These are phyloP conservation scores for Populus hybrid DNA, from an alignment of 441 rosid genomes.

Conservation along the genomic window DNA sequence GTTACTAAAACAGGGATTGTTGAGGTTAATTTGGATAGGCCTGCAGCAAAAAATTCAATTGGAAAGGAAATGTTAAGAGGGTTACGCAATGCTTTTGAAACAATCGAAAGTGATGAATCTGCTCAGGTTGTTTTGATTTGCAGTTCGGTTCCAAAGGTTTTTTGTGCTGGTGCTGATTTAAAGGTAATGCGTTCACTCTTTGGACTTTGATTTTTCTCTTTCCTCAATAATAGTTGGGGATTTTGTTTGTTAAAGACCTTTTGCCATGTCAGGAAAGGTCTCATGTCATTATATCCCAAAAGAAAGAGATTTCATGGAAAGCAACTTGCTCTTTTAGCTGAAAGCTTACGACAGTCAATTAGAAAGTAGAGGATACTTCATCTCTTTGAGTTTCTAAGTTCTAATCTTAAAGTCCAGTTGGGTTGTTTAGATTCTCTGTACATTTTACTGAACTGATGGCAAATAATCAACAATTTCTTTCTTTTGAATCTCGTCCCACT, in stretches of 20 bases:
- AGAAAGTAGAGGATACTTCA: not conserved
- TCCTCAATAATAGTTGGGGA: not conserved
- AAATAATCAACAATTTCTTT: not conserved
- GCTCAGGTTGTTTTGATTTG: slow-evolving; percentile 64
- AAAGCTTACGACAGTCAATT: not conserved
- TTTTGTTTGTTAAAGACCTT: not conserved
- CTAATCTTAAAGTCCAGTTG: not conserved
- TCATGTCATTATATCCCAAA: not conserved
- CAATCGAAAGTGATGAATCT: slow-evolving; percentile 48
- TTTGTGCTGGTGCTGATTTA: slow-evolving; percentile 95
- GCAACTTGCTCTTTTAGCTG: not conserved
- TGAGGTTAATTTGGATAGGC: slow-evolving; percentile 73
- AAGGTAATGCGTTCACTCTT: slow-evolving; percentile 44
- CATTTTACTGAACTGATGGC: not conserved
- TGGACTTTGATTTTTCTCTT: not conserved
- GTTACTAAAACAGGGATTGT: slow-evolving; percentile 50
- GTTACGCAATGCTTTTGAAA: slow-evolving; percentile 52
- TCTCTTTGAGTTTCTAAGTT: not conserved
- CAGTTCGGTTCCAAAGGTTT: slow-evolving; percentile 72
- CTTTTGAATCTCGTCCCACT: not conserved
- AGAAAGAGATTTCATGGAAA: not conserved
- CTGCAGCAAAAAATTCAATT: slow-evolving; percentile 65
- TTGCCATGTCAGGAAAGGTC: not conserved
- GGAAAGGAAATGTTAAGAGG: slow-evolving; percentile 74
- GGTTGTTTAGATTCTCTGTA: not conserved